Evolutionary conservation across 495 filamentous ascomycete genomes (phyloP), one percentile per base, ranked within the genome.

Genomic region (Xylaria scruposa): DNA sequence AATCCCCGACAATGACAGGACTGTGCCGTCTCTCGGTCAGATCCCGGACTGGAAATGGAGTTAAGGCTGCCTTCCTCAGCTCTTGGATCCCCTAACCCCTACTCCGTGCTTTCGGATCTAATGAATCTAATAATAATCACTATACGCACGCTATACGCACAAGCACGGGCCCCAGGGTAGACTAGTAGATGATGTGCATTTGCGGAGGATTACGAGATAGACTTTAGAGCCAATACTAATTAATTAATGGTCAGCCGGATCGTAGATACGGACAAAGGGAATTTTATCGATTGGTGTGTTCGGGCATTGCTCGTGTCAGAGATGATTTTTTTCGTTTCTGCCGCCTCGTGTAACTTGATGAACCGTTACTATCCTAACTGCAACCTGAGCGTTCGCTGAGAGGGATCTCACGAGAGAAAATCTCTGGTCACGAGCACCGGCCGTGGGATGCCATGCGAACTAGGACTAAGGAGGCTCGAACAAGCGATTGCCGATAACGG

Each of bases 101-200:
- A 31, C 63, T 36, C n/a, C n/a, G n/a, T n/a, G n/a, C n/a, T 54
- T 13, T 51, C 26, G 31, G 38, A 67, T 54, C 49, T 56, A 54
- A 67, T 67, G 12, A 42, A 42, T 42, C 38, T 42, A 56, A 67
- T 54, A 67, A 67, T 42, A 56, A 67, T 21, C 24, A 29, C 51
- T 7, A 42, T 47, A 44, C 44, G 13, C 29, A n/a, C 29, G 19
- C 31, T 31, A 64, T 64, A 21, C 61, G 21, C 62, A 21, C 29
- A 63, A 63, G 21, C 60, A 44, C 19, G 58, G 58, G 21, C n/a
- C 58, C 17, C n/a, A n/a, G 17, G 31, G 31, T 42, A 29, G 33
- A 6, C 6, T 42, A 40, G 49, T 42, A 40, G 49, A 67, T 42
- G 65, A 67, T 67, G 65, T 54, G 65, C 49, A 67, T 40, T 56